Evolutionary conservation across 257 asterid genomes (phyloP), one percentile per base, ranked within the genome.

Genomic region (Solanum clarkiae): DNA sequence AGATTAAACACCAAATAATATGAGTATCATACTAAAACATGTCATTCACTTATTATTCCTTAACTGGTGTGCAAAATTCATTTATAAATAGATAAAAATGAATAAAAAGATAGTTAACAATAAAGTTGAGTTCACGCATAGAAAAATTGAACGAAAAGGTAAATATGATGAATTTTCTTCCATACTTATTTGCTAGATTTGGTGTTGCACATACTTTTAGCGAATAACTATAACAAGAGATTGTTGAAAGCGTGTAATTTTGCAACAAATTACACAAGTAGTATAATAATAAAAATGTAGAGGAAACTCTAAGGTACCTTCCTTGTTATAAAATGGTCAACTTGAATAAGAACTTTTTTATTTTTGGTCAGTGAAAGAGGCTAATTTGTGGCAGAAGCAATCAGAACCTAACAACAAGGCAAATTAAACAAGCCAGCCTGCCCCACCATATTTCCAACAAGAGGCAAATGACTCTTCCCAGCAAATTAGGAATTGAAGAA

Each of bases 351-450:
- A 55, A 8, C 4, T 18, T 17, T 4, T 70, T 40, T 4, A 40
- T 12, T 44, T 20, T 72, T 72, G 17, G 59, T 74, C 59, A 74
- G 8, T 13, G 14, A 47, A 74, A 47, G 59, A 45, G 81, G 80
- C 56, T 45, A 9, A 71, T 18, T n/a, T 74, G n/a, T 6, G 16
- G n/a, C 0, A 45, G 3, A 74, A 47, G 42, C 44, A 74, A 47
- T 54, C 82, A 75, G 9, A 75, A 75, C 49, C 14, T 75, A 47
- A 3, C 63, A 49, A 29, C 15, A 77, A 16, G 4, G 17, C 22
- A 71, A 13, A 6, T 7, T 82, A 51, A 62, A 63, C 88, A 87
- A 54, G 63, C 86, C 90, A 90, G 81, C 79, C 83, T 45, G 49
- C 44, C 83, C 84, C 56, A 87, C 81, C 83, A 72, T 32, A 83